Conservation (phyloP, 768 basidiomycete genomes). For the Melanogaster broomeanus region DNA sequence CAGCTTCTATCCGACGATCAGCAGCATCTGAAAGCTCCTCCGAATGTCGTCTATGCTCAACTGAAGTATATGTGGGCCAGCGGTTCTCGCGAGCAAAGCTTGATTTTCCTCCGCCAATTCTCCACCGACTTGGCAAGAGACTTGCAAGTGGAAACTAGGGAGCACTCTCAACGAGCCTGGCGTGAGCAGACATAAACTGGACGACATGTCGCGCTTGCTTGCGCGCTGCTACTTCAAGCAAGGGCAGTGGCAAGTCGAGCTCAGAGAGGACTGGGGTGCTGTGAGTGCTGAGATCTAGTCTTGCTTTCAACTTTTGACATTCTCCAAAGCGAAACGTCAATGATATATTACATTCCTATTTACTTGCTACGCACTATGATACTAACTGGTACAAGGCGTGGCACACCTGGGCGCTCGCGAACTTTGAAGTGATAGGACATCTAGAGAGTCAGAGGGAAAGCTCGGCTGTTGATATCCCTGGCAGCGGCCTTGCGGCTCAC, state of each 20-base stretch:
- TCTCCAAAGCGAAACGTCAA: slow-evolving; percentile 66
- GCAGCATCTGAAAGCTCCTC: slow-evolving; percentile 74
- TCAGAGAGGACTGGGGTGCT: slow-evolving; percentile 76
- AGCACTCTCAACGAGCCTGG: slow-evolving; percentile 50
- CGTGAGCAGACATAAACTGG: slow-evolving; percentile 59
- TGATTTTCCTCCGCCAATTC: slow-evolving; percentile 83
- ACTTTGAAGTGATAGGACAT: slow-evolving; percentile 89
- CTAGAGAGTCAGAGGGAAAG: slow-evolving; percentile 68
- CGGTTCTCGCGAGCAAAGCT: slow-evolving; percentile 73
- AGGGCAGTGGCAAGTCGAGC: slow-evolving; percentile 88
- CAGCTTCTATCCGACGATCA: slow-evolving; percentile 54
- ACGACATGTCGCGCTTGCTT: slow-evolving; percentile 80
- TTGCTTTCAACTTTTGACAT: slow-evolving; percentile 10
- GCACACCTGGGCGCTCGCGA: slow-evolving; percentile 98
- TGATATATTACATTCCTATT: slow-evolving; percentile 83
- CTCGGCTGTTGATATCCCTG: slow-evolving; percentile 57
- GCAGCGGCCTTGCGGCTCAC: slow-evolving; percentile 70
- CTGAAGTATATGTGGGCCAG: slow-evolving; percentile 95
- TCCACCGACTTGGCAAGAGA: slow-evolving; percentile 75
- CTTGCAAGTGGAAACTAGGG: slow-evolving; percentile 60
- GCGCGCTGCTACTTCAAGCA: slow-evolving; percentile 97
- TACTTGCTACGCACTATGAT: slow-evolving; percentile 87
- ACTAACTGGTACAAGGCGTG: slow-evolving; percentile 99
- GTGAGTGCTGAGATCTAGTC: slow-evolving; percentile 46
- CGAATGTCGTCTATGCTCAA: slow-evolving; percentile 94